A percentile compares a stretch with the other conserved stretches of the same genome.
phyloP scores from a whole-genome alignment of 257 asterid species.

The Jasminum sambac region DNA sequence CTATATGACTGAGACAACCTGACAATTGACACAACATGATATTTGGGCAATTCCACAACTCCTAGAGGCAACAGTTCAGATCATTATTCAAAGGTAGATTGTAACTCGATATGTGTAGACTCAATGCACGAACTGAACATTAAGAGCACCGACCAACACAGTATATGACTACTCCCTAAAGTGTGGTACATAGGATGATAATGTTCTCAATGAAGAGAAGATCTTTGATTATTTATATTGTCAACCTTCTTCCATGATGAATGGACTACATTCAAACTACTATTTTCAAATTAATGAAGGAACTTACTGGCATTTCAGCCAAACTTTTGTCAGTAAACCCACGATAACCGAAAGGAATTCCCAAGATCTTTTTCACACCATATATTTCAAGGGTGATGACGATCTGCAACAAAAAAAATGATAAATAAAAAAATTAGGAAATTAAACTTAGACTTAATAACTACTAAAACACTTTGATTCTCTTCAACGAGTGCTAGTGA shows the following conservation, averaged over 20 bases:
- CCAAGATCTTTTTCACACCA: conserved; percentile 79
- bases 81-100: background rate
- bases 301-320: conserved; percentile 73
- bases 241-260: background rate
- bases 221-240: background rate
- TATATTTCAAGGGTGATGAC: conserved; percentile 89
- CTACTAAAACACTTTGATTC: conserved; percentile 6
- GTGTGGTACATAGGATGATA: background rate
- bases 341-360: conserved; percentile 96
- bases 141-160: conserved; percentile 1
- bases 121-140: background rate
- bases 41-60: background rate
- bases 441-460: conserved; percentile 10
- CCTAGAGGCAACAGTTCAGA: background rate
- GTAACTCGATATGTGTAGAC: background rate
- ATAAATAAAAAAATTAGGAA: conserved; percentile 25
- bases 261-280: background rate
- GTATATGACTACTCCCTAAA: background rate
- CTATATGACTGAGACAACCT: background rate
- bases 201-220: background rate
- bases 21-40: background rate
- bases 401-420: conserved; percentile 50
- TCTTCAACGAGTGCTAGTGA: conserved; percentile 5
- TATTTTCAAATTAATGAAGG: conserved; percentile 18
- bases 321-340: conserved; percentile 70